A percentile compares a stretch with the other conserved stretches of the same genome.
phyloP scores from a whole-genome alignment of 2,329 filamentous ascomycete genomes.

The Eutypa lata region DNA sequence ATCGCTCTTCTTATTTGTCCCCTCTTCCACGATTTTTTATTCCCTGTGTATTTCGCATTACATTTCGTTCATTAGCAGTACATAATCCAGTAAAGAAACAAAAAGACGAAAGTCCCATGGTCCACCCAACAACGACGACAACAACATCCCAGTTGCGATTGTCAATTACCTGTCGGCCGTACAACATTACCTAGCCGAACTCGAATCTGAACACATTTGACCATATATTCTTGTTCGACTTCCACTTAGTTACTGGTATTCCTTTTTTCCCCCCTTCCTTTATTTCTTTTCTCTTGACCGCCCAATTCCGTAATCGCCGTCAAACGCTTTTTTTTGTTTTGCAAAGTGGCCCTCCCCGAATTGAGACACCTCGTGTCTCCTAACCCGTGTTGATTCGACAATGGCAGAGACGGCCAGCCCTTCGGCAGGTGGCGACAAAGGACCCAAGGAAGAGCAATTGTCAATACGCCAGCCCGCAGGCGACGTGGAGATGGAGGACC shows the following conservation, averaged over 20 bases:
- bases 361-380: neutral
- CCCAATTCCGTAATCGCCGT: no score
- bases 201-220: neutral
- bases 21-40: neutral
- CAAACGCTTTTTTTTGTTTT: neutral
- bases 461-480: conserved; percentile 20
- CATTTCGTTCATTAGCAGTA: neutral
- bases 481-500: conserved; percentile 29
- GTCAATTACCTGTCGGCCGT: neutral
- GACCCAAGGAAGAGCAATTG: conserved; percentile 18
- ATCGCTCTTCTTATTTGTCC: neutral
- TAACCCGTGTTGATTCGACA: neutral
- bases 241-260: neutral
- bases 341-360: neutral
- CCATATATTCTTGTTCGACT: neutral
- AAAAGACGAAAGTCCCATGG: neutral
- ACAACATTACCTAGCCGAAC: neutral
- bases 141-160: neutral
- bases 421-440: conserved; percentile 21
- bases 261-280: neutral
- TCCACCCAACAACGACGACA: neutral
- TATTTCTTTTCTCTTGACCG: neutral
- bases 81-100: no score
- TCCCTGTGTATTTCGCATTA: neutral
- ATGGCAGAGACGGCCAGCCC: conserved; percentile 23